Evolutionary conservation across 148 eudicot genomes (phyloP).

Genomic region (Chenopodium berlandieri): DNA sequence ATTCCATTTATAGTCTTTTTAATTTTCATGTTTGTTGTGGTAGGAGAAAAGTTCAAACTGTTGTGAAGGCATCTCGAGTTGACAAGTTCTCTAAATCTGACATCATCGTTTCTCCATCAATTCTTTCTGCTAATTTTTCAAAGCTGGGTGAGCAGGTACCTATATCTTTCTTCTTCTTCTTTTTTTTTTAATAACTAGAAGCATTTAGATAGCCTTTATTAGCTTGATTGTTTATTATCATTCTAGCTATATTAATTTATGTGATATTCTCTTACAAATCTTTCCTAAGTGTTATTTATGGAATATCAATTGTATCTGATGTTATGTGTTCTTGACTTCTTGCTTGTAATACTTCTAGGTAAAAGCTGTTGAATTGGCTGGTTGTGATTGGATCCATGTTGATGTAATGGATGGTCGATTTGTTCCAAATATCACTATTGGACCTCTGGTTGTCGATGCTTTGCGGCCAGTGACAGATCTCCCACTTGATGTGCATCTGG

Average conservation of each 20-base stretch:
- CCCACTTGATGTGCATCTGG: conserved; percentile 98
- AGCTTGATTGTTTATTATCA: not conserved
- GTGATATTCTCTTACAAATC: not conserved
- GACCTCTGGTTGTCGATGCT: conserved; percentile 94
- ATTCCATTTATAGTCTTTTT: not conserved
- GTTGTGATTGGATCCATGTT: conserved; percentile 99
- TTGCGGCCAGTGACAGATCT: conserved; percentile 96
- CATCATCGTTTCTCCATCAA: conserved; percentile 97
- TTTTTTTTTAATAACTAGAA: too few species aligned
- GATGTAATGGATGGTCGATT: conserved; percentile 99
- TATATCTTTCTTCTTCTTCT: not conserved
- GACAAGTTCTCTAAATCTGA: conserved; percentile 91
- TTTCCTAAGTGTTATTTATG: not conserved
- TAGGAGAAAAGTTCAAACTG: conserved; percentile 62
- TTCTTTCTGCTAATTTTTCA: conserved; percentile 92
- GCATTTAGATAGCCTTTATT: not conserved
- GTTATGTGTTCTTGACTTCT: not conserved
- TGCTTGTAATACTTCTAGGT: conserved; percentile 47
- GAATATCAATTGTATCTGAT: not conserved
- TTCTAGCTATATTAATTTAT: not conserved
- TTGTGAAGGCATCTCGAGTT: conserved; percentile 89
- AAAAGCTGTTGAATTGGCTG: conserved; percentile 96
- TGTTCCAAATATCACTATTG: conserved; percentile 98
- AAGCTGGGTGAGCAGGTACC: conserved; percentile 97
- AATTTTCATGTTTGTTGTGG: not conserved